Evolutionary conservation across 495 filamentous ascomycete species (phyloP).

Genomic region (Penicillium ochrochloron): DNA sequence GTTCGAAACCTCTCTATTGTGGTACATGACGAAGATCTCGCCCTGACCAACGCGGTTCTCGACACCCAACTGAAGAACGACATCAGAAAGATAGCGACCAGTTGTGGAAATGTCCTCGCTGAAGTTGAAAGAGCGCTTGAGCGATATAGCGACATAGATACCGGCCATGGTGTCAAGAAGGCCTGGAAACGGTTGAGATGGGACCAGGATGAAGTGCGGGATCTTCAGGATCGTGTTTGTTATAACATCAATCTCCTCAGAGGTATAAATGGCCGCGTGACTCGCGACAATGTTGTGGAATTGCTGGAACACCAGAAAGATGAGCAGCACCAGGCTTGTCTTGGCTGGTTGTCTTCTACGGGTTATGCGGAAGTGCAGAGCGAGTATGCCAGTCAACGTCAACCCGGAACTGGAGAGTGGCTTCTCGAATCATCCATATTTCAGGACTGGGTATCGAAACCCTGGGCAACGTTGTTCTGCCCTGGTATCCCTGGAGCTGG

Average conservation of each 20-base stretch:
- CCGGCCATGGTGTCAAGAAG: constrained; percentile 1
- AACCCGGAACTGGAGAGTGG: neutral
- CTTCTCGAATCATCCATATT: neutral
- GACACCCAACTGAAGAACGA: neutral
- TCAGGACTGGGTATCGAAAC: neutral
- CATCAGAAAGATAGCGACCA: neutral
- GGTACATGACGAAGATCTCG: neutral
- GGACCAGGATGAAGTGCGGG: neutral
- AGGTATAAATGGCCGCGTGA: neutral
- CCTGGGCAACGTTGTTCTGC: neutral
- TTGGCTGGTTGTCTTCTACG: neutral
- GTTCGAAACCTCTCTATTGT: constrained; percentile 1
- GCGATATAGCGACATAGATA: neutral
- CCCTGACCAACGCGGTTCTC: neutral
- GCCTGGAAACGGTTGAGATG: constrained; percentile 1
- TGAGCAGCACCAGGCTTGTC: neutral
- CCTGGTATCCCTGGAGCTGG: constrained; percentile 8
- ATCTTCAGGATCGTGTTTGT: neutral
- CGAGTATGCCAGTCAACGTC: neutral
- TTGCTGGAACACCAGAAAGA: neutral
- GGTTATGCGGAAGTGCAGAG: neutral
- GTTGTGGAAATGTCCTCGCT: neutral
- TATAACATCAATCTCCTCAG: neutral
- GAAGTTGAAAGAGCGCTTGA: neutral
- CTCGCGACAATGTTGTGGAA: neutral